These are phyloP conservation scores for Candida ortonii DNA, from an alignment of 805 yeast species.

Conservation along the genomic window DNA sequence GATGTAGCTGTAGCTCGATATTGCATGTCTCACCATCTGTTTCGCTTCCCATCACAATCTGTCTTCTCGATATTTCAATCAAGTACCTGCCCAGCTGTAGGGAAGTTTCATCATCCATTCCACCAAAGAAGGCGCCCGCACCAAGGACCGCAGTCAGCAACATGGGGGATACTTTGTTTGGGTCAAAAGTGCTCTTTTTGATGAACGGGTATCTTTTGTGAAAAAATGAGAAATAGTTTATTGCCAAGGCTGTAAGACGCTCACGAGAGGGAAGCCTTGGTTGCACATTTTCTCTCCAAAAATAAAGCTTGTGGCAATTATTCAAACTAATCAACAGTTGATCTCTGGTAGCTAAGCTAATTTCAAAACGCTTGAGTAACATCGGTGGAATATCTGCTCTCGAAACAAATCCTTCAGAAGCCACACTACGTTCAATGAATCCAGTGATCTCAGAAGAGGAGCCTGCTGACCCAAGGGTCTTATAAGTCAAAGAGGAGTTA, in stretches of 20 bases:
- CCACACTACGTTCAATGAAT: slow-evolving; percentile 3
- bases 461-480: slow-evolving; percentile 4
- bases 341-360: slow-evolving; percentile 7
- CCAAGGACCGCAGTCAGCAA: slow-evolving; percentile 8
- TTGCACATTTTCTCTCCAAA: slow-evolving; percentile 6
- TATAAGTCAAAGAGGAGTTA: slow-evolving; percentile 8
- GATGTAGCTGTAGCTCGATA: slow-evolving; percentile 7
- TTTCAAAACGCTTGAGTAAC: slow-evolving; percentile 3
- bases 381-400: slow-evolving; percentile 2
- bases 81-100: slow-evolving; percentile 7
- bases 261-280: slow-evolving; percentile 8
- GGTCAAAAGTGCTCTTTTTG: slow-evolving; percentile 4
- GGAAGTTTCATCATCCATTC: slow-evolving; percentile 6
- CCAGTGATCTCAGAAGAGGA: slow-evolving; percentile 5
- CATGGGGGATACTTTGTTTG: slow-evolving; percentile 2
- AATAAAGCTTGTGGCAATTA: slow-evolving; percentile 6
- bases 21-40: slow-evolving; percentile 1
- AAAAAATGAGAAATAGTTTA: slow-evolving; percentile 7
- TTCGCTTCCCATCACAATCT: slow-evolving; percentile 7
- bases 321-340: slow-evolving; percentile 4
- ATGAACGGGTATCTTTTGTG: slow-evolving; percentile 7
- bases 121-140: slow-evolving; percentile 9
- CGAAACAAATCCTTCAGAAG: background rate
- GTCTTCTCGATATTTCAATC: slow-evolving; percentile 6
- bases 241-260: slow-evolving; percentile 5